Evolutionary conservation across 1,284 basidiomycete genomes (phyloP), one percentile per base, ranked within the genome.

Genomic region (Athelia psychrophila): DNA sequence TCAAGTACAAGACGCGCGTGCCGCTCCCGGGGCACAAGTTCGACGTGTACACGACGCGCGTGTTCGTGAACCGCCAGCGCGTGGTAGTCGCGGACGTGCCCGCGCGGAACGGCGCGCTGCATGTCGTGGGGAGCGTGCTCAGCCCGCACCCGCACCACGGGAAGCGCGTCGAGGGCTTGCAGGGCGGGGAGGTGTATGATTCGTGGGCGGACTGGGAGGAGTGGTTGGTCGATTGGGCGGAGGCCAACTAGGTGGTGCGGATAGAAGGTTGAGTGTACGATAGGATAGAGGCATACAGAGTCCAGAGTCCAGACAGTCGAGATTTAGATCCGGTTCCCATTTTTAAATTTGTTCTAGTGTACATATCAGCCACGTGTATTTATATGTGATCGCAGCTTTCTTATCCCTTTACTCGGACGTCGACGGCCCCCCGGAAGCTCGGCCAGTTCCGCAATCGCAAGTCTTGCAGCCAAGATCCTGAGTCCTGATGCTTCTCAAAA

Each of bases 31-130:
- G 64, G 22, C 60, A 65, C 44, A 58, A 64, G 55, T 70, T 70
- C 3, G 52, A 60, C 23, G 54, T 70, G 54, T 65, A 72, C 64
- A 59, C 75, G 62, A 81, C 80, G 47, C 60, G 69, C 59, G 62
- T 86, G 54, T 73, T 68, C 55, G 83, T 83, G 49, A 82, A 88
- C 53, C 78, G 77, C 22, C 70, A 72, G 19, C 58, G 60, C 2
- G 78, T 81, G 30, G 59, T 64, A 18, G 58, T 76, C 8, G 67
- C 77, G 48, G 88, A 91, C 60, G 64, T 83, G 18, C 75, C 79
- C 0, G 74, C 77, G 6, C 64, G 79, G 32, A 89, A 90, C 58
- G 87, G 86, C 18, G 87, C 77, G 20, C 65, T 81, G 20, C 86
- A 89, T 62, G 67, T 80, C 23, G 58, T 88, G 30, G 66, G 73